Evolutionary conservation across 306 rosid genomes (phyloP), one percentile per base, ranked within the genome.

Genomic region (Quercus aquifolioides): DNA sequence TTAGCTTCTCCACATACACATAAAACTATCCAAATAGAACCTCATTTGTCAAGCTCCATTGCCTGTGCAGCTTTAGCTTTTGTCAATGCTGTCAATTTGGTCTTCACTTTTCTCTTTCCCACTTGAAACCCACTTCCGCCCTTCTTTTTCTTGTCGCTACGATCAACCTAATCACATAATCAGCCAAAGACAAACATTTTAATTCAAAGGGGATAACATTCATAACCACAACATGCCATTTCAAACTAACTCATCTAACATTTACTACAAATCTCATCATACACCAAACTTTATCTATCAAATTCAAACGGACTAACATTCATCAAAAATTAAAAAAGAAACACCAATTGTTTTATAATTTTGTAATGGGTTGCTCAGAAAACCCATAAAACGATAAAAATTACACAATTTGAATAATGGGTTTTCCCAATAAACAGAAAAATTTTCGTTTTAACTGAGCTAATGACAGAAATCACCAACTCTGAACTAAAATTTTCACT

Each of bases 61-160:
- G 99, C 99, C 76, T 91, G 95, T 30, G 87, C 85, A 73, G 87
- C 97, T 82, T 94, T 94, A 21, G 97, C 97, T 85, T 91, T 91
- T n/a, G 92, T 85, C 76, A 87, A 41, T 2, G 97, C 90, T 0
- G 94, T 86, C 90, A 91, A 57, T 83, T 87, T 92, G 75, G 97
- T 91, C 94, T 92, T 92, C 85, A 95, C 35, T 79, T 92, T 91
- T 81, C 81, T 89, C 90, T 90, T 92, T 75, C 97, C 96, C 38
- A 92, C 92, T 75, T 90, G 94, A 90, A 92, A 95, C 74, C 98
- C 96, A 82, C 88, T 54, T 41, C 82, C 78, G 21, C 89, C 86
- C 79, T 90, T 91, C 91, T 89, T 90, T 71, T 87, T 87, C 94
- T 84, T 90, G 76, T 26, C 83, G 57, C 78, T 67, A 4, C 95